Conservation (phyloP, 176 grass and related monocot genomes). For the Puccinellia tenuiflora region DNA sequence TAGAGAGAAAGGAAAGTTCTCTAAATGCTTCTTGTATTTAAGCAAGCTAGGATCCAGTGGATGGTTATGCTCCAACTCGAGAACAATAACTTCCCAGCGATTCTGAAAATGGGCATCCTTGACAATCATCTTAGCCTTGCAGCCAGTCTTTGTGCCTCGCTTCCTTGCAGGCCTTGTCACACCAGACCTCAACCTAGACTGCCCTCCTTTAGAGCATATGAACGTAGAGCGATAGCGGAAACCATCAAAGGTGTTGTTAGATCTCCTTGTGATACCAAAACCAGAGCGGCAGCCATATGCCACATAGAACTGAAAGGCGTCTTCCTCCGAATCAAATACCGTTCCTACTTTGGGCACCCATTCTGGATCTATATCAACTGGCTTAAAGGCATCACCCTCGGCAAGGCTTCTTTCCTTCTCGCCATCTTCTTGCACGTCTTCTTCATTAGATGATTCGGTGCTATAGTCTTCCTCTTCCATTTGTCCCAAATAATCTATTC, state of each 20-base stretch:
- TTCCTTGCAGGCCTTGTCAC: slow-evolving; percentile 56
- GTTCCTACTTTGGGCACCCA: slow-evolving; percentile 61
- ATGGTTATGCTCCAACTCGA: slow-evolving; percentile 82
- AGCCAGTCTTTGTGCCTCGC: slow-evolving; percentile 61
- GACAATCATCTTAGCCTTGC: slow-evolving; percentile 86
- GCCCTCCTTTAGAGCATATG: slow-evolving; percentile 79
- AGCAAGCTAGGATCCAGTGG: slow-evolving; percentile 57
- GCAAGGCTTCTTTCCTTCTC: slow-evolving; percentile 37
- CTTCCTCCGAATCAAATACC: slow-evolving; percentile 77
- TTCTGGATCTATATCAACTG: slow-evolving; percentile 48
- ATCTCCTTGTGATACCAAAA: slow-evolving; percentile 76
- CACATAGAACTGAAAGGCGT: slow-evolving; percentile 82
- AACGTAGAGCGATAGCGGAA: slow-evolving; percentile 76
- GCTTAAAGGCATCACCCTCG: slow-evolving; percentile 18
- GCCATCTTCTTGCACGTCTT: slow-evolving; percentile 43
- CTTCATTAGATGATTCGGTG: slow-evolving; percentile 58
- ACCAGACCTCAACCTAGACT: slow-evolving; percentile 62
- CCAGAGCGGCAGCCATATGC: slow-evolving; percentile 63
- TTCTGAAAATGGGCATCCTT: slow-evolving; percentile 88
- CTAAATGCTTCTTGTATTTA: slow-evolving; percentile 71
- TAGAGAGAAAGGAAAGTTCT: slow-evolving; percentile 46
- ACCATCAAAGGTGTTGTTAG: slow-evolving; percentile 78
- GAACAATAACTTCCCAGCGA: slow-evolving; percentile 72
- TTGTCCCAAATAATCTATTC: neutral
- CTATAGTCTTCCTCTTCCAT: slow-evolving; percentile 56